Percentiles rank a stretch among this genome's conserved stretches.
Evolutionary conservation across 164 flowering plant genomes (phyloP).

Genomic region (Stephania yunnanensis): DNA sequence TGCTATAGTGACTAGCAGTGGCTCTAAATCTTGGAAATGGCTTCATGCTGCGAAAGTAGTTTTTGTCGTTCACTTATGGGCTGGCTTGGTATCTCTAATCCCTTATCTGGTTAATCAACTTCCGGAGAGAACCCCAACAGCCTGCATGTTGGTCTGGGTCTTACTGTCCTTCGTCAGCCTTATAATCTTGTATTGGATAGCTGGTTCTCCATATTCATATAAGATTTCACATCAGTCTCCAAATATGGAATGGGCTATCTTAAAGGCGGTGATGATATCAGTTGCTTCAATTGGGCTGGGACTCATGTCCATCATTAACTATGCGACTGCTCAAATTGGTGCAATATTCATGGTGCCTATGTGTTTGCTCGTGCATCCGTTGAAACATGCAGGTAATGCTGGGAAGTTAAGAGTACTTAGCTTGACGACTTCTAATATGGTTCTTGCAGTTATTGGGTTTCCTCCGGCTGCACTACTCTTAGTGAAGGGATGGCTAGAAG

Average conservation of each 20-base stretch:
- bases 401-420: constrained; percentile 24
- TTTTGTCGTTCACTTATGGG: constrained; percentile 67
- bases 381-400: constrained; percentile 37
- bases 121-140: constrained; percentile 37
- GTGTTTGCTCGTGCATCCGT: constrained; percentile 64
- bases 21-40: constrained; percentile 69
- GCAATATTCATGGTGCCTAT: constrained; percentile 73
- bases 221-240: constrained; percentile 16
- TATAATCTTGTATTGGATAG: constrained; percentile 26
- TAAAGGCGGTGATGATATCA: constrained; percentile 71
- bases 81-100: constrained; percentile 52
- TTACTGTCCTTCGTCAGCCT: constrained; percentile 45
- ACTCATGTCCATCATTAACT: constrained; percentile 91
- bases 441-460: constrained; percentile 43
- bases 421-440: constrained; percentile 40
- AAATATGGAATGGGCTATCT: constrained; percentile 50
- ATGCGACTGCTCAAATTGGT: constrained; percentile 87
- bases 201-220: constrained; percentile 35
- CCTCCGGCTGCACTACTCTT: constrained; percentile 54
- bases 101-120: constrained; percentile 59
- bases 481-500: constrained; percentile 39
- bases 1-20: constrained; percentile 14
- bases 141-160: constrained; percentile 45
- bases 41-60: constrained; percentile 70
- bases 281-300: constrained; percentile 66